Percentiles rank a stretch among this genome's conserved stretches.
These are phyloP conservation scores for Serendipita vermifera DNA, from an alignment of 768 basidiomycete species.

Conservation along the genomic window DNA sequence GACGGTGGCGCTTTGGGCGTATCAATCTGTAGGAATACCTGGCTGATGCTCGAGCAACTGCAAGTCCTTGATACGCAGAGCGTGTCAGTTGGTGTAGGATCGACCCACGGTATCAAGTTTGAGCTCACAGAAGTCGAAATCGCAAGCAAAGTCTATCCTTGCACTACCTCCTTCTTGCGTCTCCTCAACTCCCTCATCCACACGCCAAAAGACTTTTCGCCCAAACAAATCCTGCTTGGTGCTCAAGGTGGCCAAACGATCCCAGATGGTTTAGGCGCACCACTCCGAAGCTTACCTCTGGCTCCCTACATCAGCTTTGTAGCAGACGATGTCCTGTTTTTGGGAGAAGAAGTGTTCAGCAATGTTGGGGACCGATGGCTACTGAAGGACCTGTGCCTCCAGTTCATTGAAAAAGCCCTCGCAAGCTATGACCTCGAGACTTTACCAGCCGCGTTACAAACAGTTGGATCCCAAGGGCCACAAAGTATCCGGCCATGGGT, in stretches of 20 bases:
- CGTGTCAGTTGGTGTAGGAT: constrained; percentile 37
- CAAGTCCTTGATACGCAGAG: constrained; percentile 55
- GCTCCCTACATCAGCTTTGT: constrained; percentile 77
- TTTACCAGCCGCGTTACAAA: constrained; percentile 46
- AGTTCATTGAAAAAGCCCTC: constrained; percentile 72
- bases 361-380: constrained; percentile 71
- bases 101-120: constrained; percentile 67
- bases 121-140: constrained; percentile 85
- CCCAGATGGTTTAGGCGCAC: constrained; percentile 66
- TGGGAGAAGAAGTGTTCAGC: constrained; percentile 46
- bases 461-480: constrained; percentile 31
- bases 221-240: constrained; percentile 46
- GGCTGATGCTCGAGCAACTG: constrained; percentile 70
- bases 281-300: constrained; percentile 68
- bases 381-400: constrained; percentile 71
- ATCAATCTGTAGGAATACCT: constrained; percentile 71
- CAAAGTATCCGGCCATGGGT: constrained; percentile 46
- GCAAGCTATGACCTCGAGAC: constrained; percentile 71
- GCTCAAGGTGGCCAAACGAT: constrained; percentile 56
- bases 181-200: constrained; percentile 75
- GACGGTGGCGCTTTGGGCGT: constrained; percentile 60
- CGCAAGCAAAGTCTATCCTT: constrained; percentile 63
- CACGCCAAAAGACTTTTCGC: constrained; percentile 57
- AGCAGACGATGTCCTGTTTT: constrained; percentile 59
- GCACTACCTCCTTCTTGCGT: constrained; percentile 77